Conservation (phyloP, 2,329 filamentous ascomycete species). For the Teratosphaeria pseudoeucalypti region DNA sequence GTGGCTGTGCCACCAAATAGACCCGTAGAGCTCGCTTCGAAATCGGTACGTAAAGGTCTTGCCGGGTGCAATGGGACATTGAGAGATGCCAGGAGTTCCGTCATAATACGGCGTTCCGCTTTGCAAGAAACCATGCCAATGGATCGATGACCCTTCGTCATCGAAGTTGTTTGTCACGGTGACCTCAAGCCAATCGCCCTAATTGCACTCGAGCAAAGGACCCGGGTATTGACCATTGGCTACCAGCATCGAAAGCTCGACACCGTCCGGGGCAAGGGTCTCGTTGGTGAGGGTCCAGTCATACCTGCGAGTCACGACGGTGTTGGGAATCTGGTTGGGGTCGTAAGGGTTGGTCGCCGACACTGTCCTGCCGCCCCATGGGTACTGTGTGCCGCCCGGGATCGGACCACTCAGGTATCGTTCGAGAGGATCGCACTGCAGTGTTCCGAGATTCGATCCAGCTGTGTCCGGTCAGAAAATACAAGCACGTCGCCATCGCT, state of each 20-base stretch:
- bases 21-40: slow-evolving; percentile 24
- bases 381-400: slow-evolving; percentile 9
- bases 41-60: slow-evolving; percentile 23
- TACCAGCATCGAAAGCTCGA: slow-evolving; percentile 18
- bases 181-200: slow-evolving; percentile 24
- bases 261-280: slow-evolving; percentile 21
- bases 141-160: slow-evolving; percentile 25
- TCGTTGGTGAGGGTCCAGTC: slow-evolving; percentile 18
- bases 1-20: slow-evolving; percentile 16
- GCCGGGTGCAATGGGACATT: slow-evolving; percentile 25
- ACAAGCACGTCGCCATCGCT: neutral
- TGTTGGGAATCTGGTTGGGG: slow-evolving; percentile 16
- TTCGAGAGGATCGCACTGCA: neutral
- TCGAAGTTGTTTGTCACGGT: slow-evolving; percentile 25
- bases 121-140: slow-evolving; percentile 25
- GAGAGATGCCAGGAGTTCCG: slow-evolving; percentile 22
- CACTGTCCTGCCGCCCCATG: slow-evolving; percentile 21
- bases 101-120: slow-evolving; percentile 22
- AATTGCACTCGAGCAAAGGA: slow-evolving; percentile 26
- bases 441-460: neutral
- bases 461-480: neutral
- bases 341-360: slow-evolving; percentile 23
- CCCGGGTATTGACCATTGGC: slow-evolving; percentile 26
- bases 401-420: slow-evolving; percentile 13
- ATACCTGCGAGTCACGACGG: slow-evolving; percentile 21